Conservation (phyloP, 2,329 filamentous ascomycete species). For the Stenocarpella maydis region DNA sequence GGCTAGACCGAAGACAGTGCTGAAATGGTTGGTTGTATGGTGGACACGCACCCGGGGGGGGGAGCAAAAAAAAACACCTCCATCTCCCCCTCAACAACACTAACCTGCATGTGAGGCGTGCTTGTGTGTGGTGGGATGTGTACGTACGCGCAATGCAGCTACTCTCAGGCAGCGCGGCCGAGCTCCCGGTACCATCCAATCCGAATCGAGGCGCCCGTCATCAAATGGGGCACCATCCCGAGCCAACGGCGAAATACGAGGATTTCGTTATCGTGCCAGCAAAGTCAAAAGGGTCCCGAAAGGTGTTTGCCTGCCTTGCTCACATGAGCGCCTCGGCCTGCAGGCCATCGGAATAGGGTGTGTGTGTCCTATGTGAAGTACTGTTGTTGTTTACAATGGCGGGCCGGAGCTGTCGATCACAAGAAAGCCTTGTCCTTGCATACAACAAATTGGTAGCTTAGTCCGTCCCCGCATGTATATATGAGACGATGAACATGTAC, state of each 20-base stretch:
- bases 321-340: constrained; percentile 20
- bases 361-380: background rate
- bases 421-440: background rate
- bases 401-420: background rate
- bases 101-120: background rate
- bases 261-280: constrained; percentile 10
- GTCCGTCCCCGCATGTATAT: background rate
- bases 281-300: constrained; percentile 3
- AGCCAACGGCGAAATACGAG: constrained; percentile 31
- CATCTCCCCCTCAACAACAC: background rate
- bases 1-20: background rate
- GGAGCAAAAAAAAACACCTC: too few relatives aligned
- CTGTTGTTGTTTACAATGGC: background rate
- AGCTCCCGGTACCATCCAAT: constrained; percentile 14
- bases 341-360: constrained; percentile 3
- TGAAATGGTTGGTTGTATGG: background rate
- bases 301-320: background rate
- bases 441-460: background rate
- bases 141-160: constrained; percentile 12
- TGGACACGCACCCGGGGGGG: background rate
- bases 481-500: background rate
- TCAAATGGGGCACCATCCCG: constrained; percentile 11
- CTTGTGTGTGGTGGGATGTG: constrained; percentile 10
- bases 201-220: constrained; percentile 1
- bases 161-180: constrained; percentile 11